phyloP scores from a whole-genome alignment of 352 stramenopile genomes.

The Phytophthora sojae region DNA sequence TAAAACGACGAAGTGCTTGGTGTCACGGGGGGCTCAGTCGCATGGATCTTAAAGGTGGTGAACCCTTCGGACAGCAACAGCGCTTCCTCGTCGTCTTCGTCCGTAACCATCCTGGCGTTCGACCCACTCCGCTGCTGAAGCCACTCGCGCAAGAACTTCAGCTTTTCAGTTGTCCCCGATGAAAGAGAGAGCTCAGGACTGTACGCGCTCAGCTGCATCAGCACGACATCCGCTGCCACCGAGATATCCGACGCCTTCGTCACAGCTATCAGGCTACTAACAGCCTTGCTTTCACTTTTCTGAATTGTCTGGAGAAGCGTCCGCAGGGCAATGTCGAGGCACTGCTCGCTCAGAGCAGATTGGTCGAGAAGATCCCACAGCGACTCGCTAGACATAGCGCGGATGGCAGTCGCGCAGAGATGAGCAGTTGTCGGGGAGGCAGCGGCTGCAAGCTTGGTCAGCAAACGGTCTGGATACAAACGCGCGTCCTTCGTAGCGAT shows the following conservation, averaged over 20 bases:
- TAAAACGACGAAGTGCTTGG: slow-evolving; percentile 20
- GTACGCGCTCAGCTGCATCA: slow-evolving; percentile 45
- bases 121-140: slow-evolving; percentile 37
- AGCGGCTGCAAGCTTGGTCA: slow-evolving; percentile 71
- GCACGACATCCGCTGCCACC: slow-evolving; percentile 22
- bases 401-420: slow-evolving; percentile 60
- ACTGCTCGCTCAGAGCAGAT: slow-evolving; percentile 55
- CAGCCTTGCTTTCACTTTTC: slow-evolving; percentile 56
- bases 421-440: slow-evolving; percentile 48
- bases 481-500: slow-evolving; percentile 80
- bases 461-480: slow-evolving; percentile 70
- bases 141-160: slow-evolving; percentile 43
- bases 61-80: slow-evolving; percentile 56
- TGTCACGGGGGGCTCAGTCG: background rate
- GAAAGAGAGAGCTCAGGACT: slow-evolving; percentile 15
- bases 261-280: slow-evolving; percentile 39
- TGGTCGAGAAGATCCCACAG: slow-evolving; percentile 68
- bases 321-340: slow-evolving; percentile 45
- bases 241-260: slow-evolving; percentile 39
- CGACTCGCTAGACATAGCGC: slow-evolving; percentile 61
- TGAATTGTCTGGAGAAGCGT: slow-evolving; percentile 36
- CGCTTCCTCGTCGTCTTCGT: slow-evolving; percentile 49
- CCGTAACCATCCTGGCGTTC: slow-evolving; percentile 25
- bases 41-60: slow-evolving; percentile 33
- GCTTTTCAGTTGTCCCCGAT: slow-evolving; percentile 18